phyloP scores from a whole-genome alignment of 768 basidiomycete genomes.

The Auriscalpium vulgare region DNA sequence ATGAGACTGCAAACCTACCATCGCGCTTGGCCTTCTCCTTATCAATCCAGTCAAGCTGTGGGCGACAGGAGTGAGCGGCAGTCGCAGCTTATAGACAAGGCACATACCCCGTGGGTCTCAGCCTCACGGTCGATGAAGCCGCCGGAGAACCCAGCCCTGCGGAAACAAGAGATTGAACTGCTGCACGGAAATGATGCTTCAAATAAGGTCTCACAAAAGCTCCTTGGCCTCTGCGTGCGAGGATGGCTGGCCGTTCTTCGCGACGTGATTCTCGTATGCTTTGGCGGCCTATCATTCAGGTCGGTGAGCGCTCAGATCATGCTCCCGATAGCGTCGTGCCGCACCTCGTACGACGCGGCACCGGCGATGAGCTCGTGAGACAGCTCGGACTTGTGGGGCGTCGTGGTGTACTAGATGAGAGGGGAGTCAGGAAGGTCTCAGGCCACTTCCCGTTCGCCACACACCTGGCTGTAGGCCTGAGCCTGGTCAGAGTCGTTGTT shows the following conservation, averaged over 20 bases:
- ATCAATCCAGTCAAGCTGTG: conserved; percentile 39
- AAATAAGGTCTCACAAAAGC: conserved; percentile 31
- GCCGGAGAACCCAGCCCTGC: conserved; percentile 48
- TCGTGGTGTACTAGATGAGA: conserved; percentile 32
- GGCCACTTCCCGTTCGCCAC: not conserved
- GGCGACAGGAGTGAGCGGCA: too few species aligned
- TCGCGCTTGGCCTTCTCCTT: conserved; percentile 33
- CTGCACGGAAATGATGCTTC: not conserved
- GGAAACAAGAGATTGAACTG: not conserved
- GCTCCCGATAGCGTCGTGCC: too few species aligned
- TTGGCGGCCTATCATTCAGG: conserved; percentile 43
- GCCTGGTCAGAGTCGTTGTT: conserved; percentile 32
- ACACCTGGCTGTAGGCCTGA: conserved; percentile 34
- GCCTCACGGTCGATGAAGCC: conserved; percentile 43
- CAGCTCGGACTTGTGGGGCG: conserved; percentile 48
- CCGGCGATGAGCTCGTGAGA: conserved; percentile 63
- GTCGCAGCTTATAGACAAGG: too few species aligned
- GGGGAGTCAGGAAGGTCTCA: not conserved
- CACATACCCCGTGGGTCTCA: conserved; percentile 52
- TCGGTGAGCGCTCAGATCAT: not conserved
- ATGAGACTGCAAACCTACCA: conserved; percentile 16
- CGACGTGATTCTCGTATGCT: conserved; percentile 49
- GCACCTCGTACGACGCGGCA: conserved; percentile 60
- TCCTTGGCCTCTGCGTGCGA: conserved; percentile 53
- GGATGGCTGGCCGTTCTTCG: conserved; percentile 39